Evolutionary conservation across 495 filamentous ascomycete species (phyloP), one percentile per base, ranked within the genome.

Genomic region (Trichoderma gamsii): DNA sequence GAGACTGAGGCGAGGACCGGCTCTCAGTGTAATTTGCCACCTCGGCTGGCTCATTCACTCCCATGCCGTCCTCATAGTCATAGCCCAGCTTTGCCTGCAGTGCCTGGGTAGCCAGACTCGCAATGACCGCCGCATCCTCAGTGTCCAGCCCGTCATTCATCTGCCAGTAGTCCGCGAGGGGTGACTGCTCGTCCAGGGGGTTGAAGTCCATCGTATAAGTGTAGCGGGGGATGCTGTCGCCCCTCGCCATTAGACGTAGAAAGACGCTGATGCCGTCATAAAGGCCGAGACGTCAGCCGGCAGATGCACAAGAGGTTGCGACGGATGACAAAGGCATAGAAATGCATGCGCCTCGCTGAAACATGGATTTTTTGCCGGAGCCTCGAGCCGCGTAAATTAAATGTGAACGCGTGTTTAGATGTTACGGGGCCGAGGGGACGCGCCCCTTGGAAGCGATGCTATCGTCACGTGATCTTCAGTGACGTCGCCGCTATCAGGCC

Each of bases 131-230:
- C 5, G 23, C 27, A 32, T 27, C 27, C 25, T 61, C 56, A 13
- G 27, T 18, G 25, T 61, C 56, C 56, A 61, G 9, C 23, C n/a
- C 56, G 11, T 61, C 25, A 25, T 12, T 18, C 11, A 25, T 29
- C 27, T 61, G 56, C 56, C 56, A 61, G 27, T 15, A 61, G 25
- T 61, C 56, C 56, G 23, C 18, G 11, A 61, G 27, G 3, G 56
- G 56, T 9, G 56, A 21, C 12, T 27, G 16, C n/a, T 61, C 56
- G 9, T 61, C 56, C 21, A 56, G 3, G 56, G 56, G 56, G 27
- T 61, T 61, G 56, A 61, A 61, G 25, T 61, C 56, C 56, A 61
- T 61, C 56, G n/a, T 32, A 21, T 61, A 61, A 32, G 56, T 61
- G 27, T 61, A 35, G 25, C 56, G 56, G 56, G 56, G 56, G 56